Base-by-base conservation (phyloP, 805 yeast genomes). In the Hanseniaspora opuntiae region DNA sequence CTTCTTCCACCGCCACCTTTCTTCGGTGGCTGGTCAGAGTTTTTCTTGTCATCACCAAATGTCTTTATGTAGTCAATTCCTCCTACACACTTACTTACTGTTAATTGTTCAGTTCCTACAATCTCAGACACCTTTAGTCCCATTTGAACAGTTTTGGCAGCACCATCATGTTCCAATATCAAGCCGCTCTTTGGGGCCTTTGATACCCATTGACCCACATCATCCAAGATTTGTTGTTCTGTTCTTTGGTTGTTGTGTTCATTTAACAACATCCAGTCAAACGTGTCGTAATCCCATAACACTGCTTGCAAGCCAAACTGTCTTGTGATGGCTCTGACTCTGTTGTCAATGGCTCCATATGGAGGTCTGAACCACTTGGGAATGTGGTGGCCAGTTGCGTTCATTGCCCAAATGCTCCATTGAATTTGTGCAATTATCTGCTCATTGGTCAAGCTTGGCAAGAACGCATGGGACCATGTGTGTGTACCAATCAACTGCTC, bases 371-470 rank as follows among this genome's bases (percentile, higher is more conserved):
- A 90, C 85, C 90, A 90, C 62, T 82, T 83, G 7, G 98, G 98
- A 10, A 85, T 64, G 61, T 88, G 89, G 28, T 81, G 73, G 0
- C 86, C 85, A 0, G 97, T 88, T 1, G 96, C 96, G 69, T 90
- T 89, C 88, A 89, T 86, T 5, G 97, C 96, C 97, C 97, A 90
- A 33, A 87, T 79, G 1, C 94, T 81, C 98, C 98, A 90, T 66
- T 89, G 82, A 38, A 90, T 68, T 64, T 90, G 95, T 0, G 97
- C 95, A 54, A 84, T 79, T 19, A 90, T 79, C 57, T 86, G 77
- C 66, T 87, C 90, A 63, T 88, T 88, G 24, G 79, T 66, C 54
- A 89, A 71, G 0, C 80, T 67, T 1, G 97, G 96, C 56, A 90
- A 74, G 60, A 82, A 86, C 55, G 81, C 79, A 69, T 90, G 97